phyloP scores from a whole-genome alignment of 2,329 filamentous ascomycete genomes.

The Septoria petroselini region DNA sequence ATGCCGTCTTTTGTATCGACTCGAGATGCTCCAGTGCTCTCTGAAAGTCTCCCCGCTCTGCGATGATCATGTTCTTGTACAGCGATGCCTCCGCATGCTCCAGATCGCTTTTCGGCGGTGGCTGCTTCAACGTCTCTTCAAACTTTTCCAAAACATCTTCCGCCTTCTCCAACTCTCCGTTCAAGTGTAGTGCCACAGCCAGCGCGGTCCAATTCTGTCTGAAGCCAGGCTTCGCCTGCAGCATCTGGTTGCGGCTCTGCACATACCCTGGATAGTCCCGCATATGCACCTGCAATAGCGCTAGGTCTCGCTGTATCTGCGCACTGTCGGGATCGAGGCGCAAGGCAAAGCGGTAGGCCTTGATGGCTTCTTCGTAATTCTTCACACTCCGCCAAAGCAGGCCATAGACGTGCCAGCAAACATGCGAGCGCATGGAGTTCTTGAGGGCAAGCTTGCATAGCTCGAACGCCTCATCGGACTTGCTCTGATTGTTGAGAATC shows the following conservation, averaged over 20 bases:
- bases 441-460: constrained; percentile 89
- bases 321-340: constrained; percentile 88
- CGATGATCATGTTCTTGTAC: constrained; percentile 95
- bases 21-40: constrained; percentile 85
- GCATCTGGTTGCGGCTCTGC: constrained; percentile 81
- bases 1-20: constrained; percentile 67
- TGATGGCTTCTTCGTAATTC: constrained; percentile 98
- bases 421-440: constrained; percentile 97
- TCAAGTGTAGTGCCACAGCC: constrained; percentile 85
- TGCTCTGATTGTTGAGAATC: constrained; percentile 88
- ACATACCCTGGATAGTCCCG: constrained; percentile 92
- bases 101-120: constrained; percentile 72
- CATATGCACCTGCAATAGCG: constrained; percentile 92
- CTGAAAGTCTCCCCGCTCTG: constrained; percentile 78
- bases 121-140: constrained; percentile 84
- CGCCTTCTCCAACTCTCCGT: constrained; percentile 79
- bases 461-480: constrained; percentile 89
- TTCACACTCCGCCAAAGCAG: constrained; percentile 88
- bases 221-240: constrained; percentile 75
- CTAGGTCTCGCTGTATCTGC: constrained; percentile 91
- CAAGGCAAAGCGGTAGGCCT: constrained; percentile 96
- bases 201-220: constrained; percentile 98
- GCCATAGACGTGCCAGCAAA: constrained; percentile 99
- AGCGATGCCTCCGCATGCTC: constrained; percentile 91
- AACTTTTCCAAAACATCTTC: constrained; percentile 89